phyloP scores from a whole-genome alignment of 352 stramenopile species.

The Blastocystis sp. region DNA sequence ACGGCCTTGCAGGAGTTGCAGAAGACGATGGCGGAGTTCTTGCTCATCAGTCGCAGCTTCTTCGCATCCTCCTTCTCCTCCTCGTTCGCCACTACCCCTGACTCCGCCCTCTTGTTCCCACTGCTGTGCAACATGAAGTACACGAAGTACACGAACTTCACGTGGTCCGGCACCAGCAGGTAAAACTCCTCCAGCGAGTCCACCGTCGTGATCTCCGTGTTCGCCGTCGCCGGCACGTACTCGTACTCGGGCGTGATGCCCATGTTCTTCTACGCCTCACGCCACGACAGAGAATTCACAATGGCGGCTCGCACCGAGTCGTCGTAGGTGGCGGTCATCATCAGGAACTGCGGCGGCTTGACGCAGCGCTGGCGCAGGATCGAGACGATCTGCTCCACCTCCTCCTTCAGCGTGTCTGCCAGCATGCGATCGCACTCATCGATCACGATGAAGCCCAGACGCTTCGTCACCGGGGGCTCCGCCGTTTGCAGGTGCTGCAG shows the following conservation, averaged over 20 bases:
- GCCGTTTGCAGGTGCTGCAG: conserved; percentile 79
- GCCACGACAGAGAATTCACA: conserved; percentile 72
- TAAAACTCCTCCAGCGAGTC: conserved; percentile 90
- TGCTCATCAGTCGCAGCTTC: conserved; percentile 74
- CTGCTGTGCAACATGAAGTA: conserved; percentile 77
- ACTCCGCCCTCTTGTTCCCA: neutral
- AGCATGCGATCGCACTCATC: conserved; percentile 95
- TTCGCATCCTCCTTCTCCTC: conserved; percentile 73
- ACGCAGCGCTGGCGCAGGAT: conserved; percentile 76
- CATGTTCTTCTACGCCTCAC: conserved; percentile 71
- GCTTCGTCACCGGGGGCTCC: conserved; percentile 82
- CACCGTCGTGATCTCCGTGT: conserved; percentile 65
- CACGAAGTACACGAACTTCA: conserved; percentile 92
- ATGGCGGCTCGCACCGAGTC: conserved; percentile 81
- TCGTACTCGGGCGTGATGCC: conserved; percentile 33
- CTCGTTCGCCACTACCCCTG: conserved; percentile 74
- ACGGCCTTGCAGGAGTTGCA: conserved; percentile 90
- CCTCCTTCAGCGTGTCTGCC: conserved; percentile 80
- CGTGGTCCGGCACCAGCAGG: conserved; percentile 91
- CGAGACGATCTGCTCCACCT: conserved; percentile 83
- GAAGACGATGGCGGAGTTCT: conserved; percentile 87
- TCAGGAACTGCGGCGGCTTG: conserved; percentile 85
- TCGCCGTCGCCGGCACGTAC: conserved; percentile 75
- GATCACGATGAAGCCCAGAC: conserved; percentile 90
- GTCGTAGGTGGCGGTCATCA: conserved; percentile 96